Evolutionary conservation across 306 rosid genomes (phyloP).

Genomic region (Heteromeles arbutifolia): DNA sequence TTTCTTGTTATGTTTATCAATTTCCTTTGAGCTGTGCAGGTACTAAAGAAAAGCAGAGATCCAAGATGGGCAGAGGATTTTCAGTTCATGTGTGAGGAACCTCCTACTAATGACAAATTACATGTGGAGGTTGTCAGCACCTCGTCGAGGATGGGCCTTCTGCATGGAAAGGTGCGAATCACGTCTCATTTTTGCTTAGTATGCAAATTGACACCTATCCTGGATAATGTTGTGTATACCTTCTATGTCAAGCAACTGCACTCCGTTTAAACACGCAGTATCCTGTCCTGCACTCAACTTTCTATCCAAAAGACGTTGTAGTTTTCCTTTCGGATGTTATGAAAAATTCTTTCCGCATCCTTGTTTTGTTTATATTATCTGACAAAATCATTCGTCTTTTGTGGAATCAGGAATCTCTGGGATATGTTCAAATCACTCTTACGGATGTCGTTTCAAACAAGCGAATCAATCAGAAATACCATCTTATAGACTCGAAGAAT

Average conservation of each 20-base stretch:
- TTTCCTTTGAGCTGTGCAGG: constrained; percentile 26
- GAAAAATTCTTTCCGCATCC: neutral
- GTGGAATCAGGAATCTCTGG: constrained; percentile 61
- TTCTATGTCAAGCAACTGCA: neutral
- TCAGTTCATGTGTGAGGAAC: constrained; percentile 55
- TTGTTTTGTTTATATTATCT: neutral
- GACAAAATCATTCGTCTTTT: neutral
- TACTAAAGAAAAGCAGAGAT: constrained; percentile 69
- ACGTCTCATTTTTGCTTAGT: neutral
- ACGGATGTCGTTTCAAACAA: constrained; percentile 66
- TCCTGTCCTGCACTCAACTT: neutral
- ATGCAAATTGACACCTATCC: neutral
- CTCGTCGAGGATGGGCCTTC: constrained; percentile 59
- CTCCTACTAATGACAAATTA: constrained; percentile 65
- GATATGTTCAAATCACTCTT: constrained; percentile 62
- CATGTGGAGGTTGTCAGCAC: constrained; percentile 81
- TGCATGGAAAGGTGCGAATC: constrained; percentile 62
- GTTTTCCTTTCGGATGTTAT: neutral
- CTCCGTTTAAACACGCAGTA: neutral
- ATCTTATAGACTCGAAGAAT: constrained; percentile 89
- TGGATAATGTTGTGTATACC: neutral
- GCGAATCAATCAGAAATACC: constrained; percentile 69
- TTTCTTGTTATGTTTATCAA: neutral
- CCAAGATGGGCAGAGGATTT: constrained; percentile 96
- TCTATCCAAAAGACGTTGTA: neutral